Conservation (phyloP, 768 basidiomycete species). For the Lanmaoa pseudosensibilis region DNA sequence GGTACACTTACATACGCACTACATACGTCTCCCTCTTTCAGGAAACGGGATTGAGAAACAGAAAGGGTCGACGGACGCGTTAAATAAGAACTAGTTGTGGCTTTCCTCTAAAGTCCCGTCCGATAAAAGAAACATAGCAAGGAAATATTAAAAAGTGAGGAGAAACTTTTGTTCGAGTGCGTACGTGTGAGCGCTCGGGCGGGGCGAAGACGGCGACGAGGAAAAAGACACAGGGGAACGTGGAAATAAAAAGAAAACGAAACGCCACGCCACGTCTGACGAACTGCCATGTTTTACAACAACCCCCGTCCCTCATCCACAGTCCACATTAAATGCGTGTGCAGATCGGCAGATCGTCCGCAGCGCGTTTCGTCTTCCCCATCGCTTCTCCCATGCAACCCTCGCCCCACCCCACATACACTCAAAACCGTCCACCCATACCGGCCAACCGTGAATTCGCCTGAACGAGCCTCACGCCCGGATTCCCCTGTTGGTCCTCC, state of each 20-base stretch:
- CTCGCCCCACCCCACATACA: background rate
- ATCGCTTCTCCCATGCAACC: background rate
- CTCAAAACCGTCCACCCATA: conserved; percentile 22
- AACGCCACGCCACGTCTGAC: background rate
- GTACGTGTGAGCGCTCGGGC: too few relatives aligned
- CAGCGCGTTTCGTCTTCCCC: background rate
- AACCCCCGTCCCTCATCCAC: background rate
- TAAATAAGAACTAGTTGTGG: too few relatives aligned
- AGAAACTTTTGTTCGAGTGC: too few relatives aligned
- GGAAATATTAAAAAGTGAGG: too few relatives aligned
- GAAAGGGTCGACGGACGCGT: too few relatives aligned
- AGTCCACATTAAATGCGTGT: background rate
- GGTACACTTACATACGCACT: too few relatives aligned
- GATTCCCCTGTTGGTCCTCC: background rate
- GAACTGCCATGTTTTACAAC: background rate
- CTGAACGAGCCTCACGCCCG: conserved; percentile 44
- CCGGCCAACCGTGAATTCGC: conserved; percentile 12
- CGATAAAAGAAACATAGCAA: too few relatives aligned
- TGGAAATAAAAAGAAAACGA: background rate
- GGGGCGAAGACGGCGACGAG: background rate
- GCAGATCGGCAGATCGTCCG: background rate
- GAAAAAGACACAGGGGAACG: background rate
- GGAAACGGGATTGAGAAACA: too few relatives aligned
- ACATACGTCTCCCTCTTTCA: too few relatives aligned
- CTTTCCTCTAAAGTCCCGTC: too few relatives aligned